Evolutionary conservation across 306 rosid species (phyloP), one percentile per base, ranked within the genome.

Genomic region (Lotus japonicus): DNA sequence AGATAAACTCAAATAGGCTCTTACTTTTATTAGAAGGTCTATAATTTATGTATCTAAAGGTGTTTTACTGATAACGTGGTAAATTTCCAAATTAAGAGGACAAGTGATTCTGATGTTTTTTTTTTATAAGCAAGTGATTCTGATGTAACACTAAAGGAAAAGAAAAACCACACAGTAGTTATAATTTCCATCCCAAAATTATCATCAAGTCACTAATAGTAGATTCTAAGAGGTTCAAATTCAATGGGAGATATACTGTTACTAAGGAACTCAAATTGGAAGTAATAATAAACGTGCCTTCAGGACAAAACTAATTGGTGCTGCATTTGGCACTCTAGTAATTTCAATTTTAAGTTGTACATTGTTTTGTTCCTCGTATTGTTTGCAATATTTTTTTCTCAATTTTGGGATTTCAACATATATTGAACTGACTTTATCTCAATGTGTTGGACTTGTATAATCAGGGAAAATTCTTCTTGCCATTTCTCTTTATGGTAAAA

Each of bases 381-480:
- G 39, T 64, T 15, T 36, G 3, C 59, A 39, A 0, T 71, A 46
- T 35, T 70, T 63, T 45, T 28, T 7, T 58, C 16, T n/a, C 5
- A 21, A 12, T 46, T 71, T 63, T 58, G 16, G 28, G 56, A 15
- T 36, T 44, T 3, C 6, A 13, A 31, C 19, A 18, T 31, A 18
- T 31, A 41, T 55, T 10, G 12, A 63, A 55, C 63, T 68, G 31
- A 56, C 48, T 14, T 67, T 36, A 5, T n/a, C 56, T 69, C 6
- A 48, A 68, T 79, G 50, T 16, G 6, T 7, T 7, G 7, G 1
- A 31, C 28, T 58, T 53, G 33, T 68, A 17, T 43, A 12, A 82
- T 64, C 92, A 92, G 98, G 96, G 72, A 92, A 84, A 80, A 77
- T 89, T 75, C 90, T 87, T 59, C 85, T 92, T 15, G 85, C 88